Base-by-base conservation (phyloP, 2,329 filamentous ascomycete genomes). In the Colletotrichum phormii region DNA sequence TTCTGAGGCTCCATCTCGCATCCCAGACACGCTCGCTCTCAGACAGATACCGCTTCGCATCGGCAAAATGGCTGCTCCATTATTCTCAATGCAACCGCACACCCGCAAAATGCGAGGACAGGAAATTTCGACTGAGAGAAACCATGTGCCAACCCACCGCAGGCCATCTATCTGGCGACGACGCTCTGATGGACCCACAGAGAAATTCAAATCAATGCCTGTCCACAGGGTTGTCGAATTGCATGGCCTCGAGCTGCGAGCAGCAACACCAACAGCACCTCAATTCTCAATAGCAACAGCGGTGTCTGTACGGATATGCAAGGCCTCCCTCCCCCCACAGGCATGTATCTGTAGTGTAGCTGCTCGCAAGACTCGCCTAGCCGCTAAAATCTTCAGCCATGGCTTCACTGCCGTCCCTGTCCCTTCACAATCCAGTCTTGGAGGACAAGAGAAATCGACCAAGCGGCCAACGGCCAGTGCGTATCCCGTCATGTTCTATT, bases 201-300 rank as follows among this genome's bases (percentile, higher is more conserved):
- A 12, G 13, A 69, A 72, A 72, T 69, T 69, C 70, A 72, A 72
- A 70, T 73, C 67, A 73, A 73, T 73, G 66, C 71, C 66, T 70
- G 71, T 60, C 57, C 66, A 53, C 66, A 73, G 55, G 67, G 67
- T 73, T 46, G 33, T 29, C 42, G 58, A 18, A 58, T 61, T 55
- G 67, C 60, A 73, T 71, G 66, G 66, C 26, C 35, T 64, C 60
- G 65, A 63, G 66, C 26, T 29, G 64, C 60, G 58, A 63, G 29
- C 53, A 67, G 55, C 12, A 35, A 58, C 62, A 33, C n/a, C 49
- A 64, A 42, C 42, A 29, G 46, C 61, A 57, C 37, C 37, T 42
- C 37, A 42, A 7, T 42, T 42, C 13, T 35, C 42, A 53, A 33
- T 31, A 31, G 54, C 64, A 62, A 29, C 31, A 65, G 46, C 64